Conservation (phyloP, 2,329 filamentous ascomycete species). For the Arthrobotrys megalospora region DNA sequence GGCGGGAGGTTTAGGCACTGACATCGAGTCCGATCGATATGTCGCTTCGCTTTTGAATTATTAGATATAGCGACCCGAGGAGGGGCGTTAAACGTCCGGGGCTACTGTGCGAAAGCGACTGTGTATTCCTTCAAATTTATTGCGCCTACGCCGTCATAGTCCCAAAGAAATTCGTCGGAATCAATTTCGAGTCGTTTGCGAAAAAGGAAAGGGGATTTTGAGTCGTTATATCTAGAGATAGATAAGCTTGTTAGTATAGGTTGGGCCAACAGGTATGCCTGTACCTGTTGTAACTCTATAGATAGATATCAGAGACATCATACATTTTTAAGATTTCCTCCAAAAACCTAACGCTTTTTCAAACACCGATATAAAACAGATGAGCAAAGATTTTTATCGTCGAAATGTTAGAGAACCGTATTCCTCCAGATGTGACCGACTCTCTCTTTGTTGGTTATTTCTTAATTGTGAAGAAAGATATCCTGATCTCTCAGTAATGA, state of each 20-base stretch:
- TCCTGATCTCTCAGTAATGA: slow-evolving; percentile 58
- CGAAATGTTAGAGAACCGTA: slow-evolving; percentile 26
- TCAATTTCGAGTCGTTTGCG: slow-evolving; percentile 41
- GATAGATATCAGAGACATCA: slow-evolving; percentile 16
- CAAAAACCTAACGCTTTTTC: slow-evolving; percentile 27
- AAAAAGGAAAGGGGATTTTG: slow-evolving; percentile 30
- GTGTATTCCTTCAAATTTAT: slow-evolving; percentile 23
- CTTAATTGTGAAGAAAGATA: slow-evolving; percentile 51
- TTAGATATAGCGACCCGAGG: slow-evolving; percentile 7
- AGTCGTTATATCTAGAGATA: slow-evolving; percentile 50
- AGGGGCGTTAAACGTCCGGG: slow-evolving; percentile 4
- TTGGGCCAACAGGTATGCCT: slow-evolving; percentile 1
- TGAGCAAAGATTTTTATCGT: slow-evolving; percentile 34
- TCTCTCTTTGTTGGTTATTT: not conserved
- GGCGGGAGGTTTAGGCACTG: slow-evolving; percentile 62
- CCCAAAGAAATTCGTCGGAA: slow-evolving; percentile 51
- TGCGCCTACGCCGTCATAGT: slow-evolving; percentile 57
- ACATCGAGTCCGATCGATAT: slow-evolving; percentile 51
- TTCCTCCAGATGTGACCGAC: slow-evolving; percentile 1
- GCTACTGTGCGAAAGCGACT: slow-evolving; percentile 28
- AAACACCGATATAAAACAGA: slow-evolving; percentile 45
- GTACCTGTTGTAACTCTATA: slow-evolving; percentile 10
- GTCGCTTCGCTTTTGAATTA: slow-evolving; percentile 17
- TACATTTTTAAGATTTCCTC: slow-evolving; percentile 37
- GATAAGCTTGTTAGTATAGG: slow-evolving; percentile 23